phyloP scores from a whole-genome alignment of 148 eudicot species.

The Nepenthes gracilis region DNA sequence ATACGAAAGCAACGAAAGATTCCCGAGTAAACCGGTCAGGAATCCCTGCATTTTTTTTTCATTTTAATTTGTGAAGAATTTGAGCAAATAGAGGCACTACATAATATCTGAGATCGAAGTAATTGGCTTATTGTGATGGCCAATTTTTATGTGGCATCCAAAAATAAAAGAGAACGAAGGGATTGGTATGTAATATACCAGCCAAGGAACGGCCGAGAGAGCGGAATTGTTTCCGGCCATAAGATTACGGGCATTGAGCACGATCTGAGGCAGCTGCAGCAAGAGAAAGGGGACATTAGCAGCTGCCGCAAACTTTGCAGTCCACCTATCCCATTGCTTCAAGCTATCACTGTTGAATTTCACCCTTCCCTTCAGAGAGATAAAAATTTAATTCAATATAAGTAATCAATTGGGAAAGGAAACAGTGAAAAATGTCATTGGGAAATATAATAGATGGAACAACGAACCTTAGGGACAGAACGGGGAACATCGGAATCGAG shows the following conservation, averaged over 20 bases:
- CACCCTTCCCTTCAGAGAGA: conserved; percentile 11
- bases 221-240: conserved; percentile 65
- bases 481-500: conserved; percentile 31
- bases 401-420: background rate
- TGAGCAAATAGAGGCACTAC: background rate
- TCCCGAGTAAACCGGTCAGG: conserved; percentile 88
- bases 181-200: conserved; percentile 31
- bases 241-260: conserved; percentile 84
- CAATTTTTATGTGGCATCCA: background rate
- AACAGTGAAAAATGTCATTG: background rate
- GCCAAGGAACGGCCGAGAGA: conserved; percentile 85
- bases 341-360: conserved; percentile 19
- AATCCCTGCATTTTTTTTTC: conserved; percentile 43
- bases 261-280: conserved; percentile 84
- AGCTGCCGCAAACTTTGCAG: conserved; percentile 74
- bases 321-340: conserved; percentile 73
- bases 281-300: conserved; percentile 86
- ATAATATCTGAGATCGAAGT: background rate
- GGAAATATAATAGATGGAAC: background rate
- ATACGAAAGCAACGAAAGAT: conserved; percentile 73
- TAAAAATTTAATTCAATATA: background rate
- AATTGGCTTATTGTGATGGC: background rate
- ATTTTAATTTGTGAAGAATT: background rate
- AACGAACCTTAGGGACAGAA: conserved; percentile 25
- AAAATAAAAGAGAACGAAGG: background rate